A percentile compares a stretch with the other conserved stretches of the same genome.
phyloP scores from a whole-genome alignment of 768 basidiomycete species.

The Floccularia luteovirens region DNA sequence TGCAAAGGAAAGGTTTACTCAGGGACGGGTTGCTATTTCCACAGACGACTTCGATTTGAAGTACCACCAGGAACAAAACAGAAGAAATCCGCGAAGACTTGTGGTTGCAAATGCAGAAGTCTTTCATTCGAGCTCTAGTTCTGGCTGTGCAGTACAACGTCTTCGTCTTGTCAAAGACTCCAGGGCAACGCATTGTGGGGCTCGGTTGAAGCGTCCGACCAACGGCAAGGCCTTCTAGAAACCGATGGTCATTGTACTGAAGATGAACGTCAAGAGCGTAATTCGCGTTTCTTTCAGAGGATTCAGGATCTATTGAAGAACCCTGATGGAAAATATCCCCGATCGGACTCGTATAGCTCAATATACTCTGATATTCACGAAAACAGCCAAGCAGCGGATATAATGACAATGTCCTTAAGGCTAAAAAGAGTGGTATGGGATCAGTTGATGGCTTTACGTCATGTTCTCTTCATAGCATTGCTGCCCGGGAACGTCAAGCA shows the following conservation, averaged over 20 bases:
- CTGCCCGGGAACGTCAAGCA: constrained; percentile 38
- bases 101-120: constrained; percentile 38
- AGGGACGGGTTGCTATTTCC: too few relatives aligned
- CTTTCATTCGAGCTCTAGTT: constrained; percentile 30
- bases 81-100: constrained; percentile 29
- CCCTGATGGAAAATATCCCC: neutral
- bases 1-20: too few relatives aligned
- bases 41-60: constrained; percentile 39
- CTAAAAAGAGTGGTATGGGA: too few relatives aligned
- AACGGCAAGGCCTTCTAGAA: neutral
- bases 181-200: too few relatives aligned
- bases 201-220: neutral
- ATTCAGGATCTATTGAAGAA: constrained; percentile 2
- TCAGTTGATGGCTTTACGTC: neutral
- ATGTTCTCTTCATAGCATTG: constrained; percentile 17
- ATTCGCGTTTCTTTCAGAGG: neutral
- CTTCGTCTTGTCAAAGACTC: too few relatives aligned
- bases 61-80: constrained; percentile 27
- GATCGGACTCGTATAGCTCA: neutral
- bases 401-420: too few relatives aligned
- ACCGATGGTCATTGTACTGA: too few relatives aligned
- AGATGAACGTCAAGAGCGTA: too few relatives aligned
- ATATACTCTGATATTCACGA: constrained; percentile 1
- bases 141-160: constrained; percentile 17
- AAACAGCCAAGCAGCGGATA: constrained; percentile 1